Evolutionary conservation across 2,329 filamentous ascomycete species (phyloP).

Genomic region (Neofusicoccum ribis): DNA sequence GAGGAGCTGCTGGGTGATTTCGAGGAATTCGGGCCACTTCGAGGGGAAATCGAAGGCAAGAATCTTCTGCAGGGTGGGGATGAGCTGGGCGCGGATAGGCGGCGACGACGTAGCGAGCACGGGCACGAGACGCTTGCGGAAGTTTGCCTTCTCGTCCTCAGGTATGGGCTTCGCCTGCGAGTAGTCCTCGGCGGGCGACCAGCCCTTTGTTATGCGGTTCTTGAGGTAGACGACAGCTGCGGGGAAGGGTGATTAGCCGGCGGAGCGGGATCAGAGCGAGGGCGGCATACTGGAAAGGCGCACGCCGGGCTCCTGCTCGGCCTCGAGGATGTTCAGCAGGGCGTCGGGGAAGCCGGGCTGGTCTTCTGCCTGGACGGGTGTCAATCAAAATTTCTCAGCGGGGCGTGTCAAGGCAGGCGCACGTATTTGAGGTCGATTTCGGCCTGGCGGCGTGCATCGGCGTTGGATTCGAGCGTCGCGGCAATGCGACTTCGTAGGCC

Average conservation of each 20-base stretch:
- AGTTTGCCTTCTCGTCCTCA: conserved; percentile 84
- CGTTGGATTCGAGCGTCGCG: conserved; percentile 72
- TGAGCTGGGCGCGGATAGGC: conserved; percentile 85
- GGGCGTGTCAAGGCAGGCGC: conserved; percentile 38
- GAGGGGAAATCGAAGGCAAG: conserved; percentile 93
- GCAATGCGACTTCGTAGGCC: conserved; percentile 74
- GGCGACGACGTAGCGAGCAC: conserved; percentile 79
- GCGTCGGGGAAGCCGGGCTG: conserved; percentile 87
- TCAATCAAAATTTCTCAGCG: conserved; percentile 30
- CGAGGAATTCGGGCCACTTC: conserved; percentile 91
- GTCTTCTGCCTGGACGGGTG: conserved; percentile 71
- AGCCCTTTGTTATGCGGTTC: conserved; percentile 92
- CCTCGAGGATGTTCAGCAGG: conserved; percentile 84
- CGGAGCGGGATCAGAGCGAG: conserved; percentile 22
- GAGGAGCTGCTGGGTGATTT: conserved; percentile 85
- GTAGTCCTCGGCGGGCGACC: conserved; percentile 76
- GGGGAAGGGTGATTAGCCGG: conserved; percentile 28
- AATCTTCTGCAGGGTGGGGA: conserved; percentile 93
- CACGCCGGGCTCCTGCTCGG: conserved; percentile 80
- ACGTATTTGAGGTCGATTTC: conserved; percentile 83
- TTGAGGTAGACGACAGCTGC: conserved; percentile 96
- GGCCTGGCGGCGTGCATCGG: conserved; percentile 72
- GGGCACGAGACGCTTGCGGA: conserved; percentile 85
- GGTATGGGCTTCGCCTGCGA: conserved; percentile 73
- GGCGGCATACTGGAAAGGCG: conserved; percentile 78